phyloP scores from a whole-genome alignment of 106 monocot species.

The Acorus calamus region DNA sequence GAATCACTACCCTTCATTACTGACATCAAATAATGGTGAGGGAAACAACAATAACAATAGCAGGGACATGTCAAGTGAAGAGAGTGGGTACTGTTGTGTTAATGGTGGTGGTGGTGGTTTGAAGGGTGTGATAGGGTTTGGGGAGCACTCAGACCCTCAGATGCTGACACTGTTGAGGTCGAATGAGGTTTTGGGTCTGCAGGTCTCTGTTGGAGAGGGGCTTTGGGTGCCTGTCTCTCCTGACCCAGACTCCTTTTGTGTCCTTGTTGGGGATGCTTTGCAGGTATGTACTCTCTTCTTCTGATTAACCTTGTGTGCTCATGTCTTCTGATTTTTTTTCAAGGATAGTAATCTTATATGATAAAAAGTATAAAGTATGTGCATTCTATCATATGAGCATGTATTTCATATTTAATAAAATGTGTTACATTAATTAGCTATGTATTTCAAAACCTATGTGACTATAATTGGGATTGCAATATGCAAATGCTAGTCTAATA shows the following conservation, averaged over 20 bases:
- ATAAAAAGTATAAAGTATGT: too few relatives aligned
- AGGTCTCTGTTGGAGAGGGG: constrained; percentile 22
- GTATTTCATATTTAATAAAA: too few relatives aligned
- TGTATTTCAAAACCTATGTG: too few relatives aligned
- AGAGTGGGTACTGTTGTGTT: background rate
- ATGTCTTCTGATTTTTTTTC: too few relatives aligned
- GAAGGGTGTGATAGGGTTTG: constrained; percentile 51
- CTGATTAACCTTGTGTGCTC: too few relatives aligned
- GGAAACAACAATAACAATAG: background rate
- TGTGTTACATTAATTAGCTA: too few relatives aligned
- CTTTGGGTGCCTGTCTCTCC: constrained; percentile 62
- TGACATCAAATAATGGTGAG: background rate
- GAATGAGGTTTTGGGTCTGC: constrained; percentile 63
- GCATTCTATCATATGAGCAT: too few relatives aligned
- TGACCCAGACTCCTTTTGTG: constrained; percentile 57
- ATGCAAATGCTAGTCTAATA: too few relatives aligned
- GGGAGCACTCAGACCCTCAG: constrained; percentile 93
- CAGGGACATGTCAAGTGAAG: background rate
- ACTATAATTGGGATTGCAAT: too few relatives aligned
- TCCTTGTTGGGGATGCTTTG: constrained; percentile 66
- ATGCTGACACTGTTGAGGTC: constrained; percentile 62
- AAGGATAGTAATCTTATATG: too few relatives aligned
- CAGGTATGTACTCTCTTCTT: constrained; percentile 28
- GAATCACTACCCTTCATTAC: constrained; percentile 64
- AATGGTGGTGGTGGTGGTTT: background rate